Percentiles rank a stretch among this genome's conserved stretches.
Conservation (phyloP, 2,329 filamentous ascomycete genomes). For the Pseudogymnoascus sp. region DNA sequence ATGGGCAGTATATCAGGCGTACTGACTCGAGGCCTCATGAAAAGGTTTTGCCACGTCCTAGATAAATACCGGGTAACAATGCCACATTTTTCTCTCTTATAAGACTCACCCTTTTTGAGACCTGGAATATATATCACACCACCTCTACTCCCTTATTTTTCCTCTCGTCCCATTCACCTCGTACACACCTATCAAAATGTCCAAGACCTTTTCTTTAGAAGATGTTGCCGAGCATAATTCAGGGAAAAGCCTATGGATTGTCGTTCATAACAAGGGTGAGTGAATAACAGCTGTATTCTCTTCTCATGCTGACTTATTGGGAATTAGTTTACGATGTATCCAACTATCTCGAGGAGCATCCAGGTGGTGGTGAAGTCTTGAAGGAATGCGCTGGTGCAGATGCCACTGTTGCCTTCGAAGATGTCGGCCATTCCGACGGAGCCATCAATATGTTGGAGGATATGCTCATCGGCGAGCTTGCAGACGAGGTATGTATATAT, state of each 20-base stretch:
- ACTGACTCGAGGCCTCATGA: not conserved
- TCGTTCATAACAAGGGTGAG: slow-evolving; percentile 48
- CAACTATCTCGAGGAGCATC: slow-evolving; percentile 51
- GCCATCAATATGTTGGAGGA: slow-evolving; percentile 58
- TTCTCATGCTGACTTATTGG: not conserved
- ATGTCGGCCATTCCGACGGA: slow-evolving; percentile 75
- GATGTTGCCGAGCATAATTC: slow-evolving; percentile 44
- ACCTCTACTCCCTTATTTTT: not conserved
- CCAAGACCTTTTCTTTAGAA: slow-evolving; percentile 23
- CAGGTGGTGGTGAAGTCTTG: slow-evolving; percentile 70
- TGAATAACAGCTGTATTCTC: not conserved
- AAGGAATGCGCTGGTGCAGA: slow-evolving; percentile 72
- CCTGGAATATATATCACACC: not conserved
- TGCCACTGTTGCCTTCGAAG: slow-evolving; percentile 72
- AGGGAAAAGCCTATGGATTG: slow-evolving; percentile 44
- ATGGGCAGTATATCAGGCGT: not conserved
- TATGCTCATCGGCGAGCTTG: slow-evolving; percentile 47
- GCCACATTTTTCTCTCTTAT: not conserved
- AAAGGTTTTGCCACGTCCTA: slow-evolving; percentile 4
- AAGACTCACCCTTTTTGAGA: not conserved
- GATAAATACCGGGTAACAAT: not conserved
- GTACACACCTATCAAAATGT: slow-evolving; percentile 1
- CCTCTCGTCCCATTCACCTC: not conserved
- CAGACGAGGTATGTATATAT: slow-evolving; percentile 42
- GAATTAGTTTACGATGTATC: slow-evolving; percentile 50